A percentile compares a stretch with the other conserved stretches of the same genome.
phyloP scores from a whole-genome alignment of 345 rosid species.

The Viola odorata region DNA sequence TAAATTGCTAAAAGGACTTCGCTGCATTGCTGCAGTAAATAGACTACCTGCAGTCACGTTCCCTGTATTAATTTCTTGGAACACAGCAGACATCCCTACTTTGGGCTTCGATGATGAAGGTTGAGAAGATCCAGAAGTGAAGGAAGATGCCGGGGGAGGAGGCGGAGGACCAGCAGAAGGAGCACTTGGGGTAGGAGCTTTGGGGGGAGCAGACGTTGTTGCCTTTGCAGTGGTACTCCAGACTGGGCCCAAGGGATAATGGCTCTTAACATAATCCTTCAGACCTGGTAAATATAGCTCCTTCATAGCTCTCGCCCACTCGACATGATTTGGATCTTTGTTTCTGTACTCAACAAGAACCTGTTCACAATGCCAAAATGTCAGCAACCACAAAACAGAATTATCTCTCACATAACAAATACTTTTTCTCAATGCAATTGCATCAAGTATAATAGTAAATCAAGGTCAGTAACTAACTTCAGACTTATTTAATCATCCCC shows the following conservation, averaged over 20 bases:
- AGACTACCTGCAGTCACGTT: slow-evolving; percentile 63
- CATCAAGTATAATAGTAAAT: neutral
- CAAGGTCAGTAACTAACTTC: neutral
- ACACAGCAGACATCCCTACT: slow-evolving; percentile 12
- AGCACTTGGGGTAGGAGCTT: slow-evolving; percentile 48
- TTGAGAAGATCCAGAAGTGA: slow-evolving; percentile 61
- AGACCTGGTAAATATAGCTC: slow-evolving; percentile 89
- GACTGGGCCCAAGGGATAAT: slow-evolving; percentile 86
- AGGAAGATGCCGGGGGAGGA: slow-evolving; percentile 71
- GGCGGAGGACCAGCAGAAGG: slow-evolving; percentile 65
- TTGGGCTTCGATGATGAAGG: slow-evolving; percentile 66
- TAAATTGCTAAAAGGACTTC: neutral
- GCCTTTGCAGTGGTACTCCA: slow-evolving; percentile 68
- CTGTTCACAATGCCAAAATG: slow-evolving; percentile 31
- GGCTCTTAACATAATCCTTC: slow-evolving; percentile 80
- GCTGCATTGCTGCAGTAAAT: neutral
- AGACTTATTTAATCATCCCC: neutral
- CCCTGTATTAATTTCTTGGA: slow-evolving; percentile 72
- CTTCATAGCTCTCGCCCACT: slow-evolving; percentile 97
- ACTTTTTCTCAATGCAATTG: neutral
- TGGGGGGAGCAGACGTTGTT: slow-evolving; percentile 43
- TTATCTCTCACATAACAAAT: neutral
- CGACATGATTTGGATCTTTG: slow-evolving; percentile 83
- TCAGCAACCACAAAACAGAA: slow-evolving; percentile 12
- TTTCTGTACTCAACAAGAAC: slow-evolving; percentile 78